Evolutionary conservation across 2,329 filamentous ascomycete species (phyloP), one percentile per base, ranked within the genome.

Genomic region (Paracamarosporium sp.): DNA sequence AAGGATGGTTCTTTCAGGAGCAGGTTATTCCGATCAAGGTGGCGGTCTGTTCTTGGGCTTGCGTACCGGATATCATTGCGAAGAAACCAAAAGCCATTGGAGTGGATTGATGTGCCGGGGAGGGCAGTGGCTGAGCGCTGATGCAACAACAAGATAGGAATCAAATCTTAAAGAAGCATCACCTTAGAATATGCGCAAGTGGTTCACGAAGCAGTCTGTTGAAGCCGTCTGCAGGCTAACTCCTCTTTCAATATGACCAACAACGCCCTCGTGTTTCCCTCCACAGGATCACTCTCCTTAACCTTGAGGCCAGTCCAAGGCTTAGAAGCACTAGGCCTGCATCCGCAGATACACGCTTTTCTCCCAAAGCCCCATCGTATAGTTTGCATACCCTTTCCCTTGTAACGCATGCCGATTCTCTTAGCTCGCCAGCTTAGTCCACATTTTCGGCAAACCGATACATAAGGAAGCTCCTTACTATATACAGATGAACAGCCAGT

Each of bases 41-140:
- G 20, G 59, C 61, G 41, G 71, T 73, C 0, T 75, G 73, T 56
- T 72, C 70, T 15, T 74, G 71, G 71, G 64, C 64, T 0, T 75
- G 73, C 46, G 70, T 73, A 5, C 71, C 71, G 2, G 30, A 60
- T 13, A 43, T 56, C 8, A 64, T 71, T 55, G 47, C 43, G 2
- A 46, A 45, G 13, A 62, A 43, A 55, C 68, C 66, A 2, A 22
- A n/a, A 53, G 24, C 57, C 57, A 33, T 20, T 62, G 28, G 35
- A 36, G 9, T 53, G 31, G 48, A 13, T 33, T 22, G 24, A 28
- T 24, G 85, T 59, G 2, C 51, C 64, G 6, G 62, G 64, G 5
- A 61, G 13, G 5, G 35, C 2, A 17, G 43, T 11, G 9, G 3
- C 12, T 3, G 43, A 15, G 43, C 28, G 3, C 9, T 4, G 5